Evolutionary conservation across 2,329 filamentous ascomycete species (phyloP).

Genomic region (Uncinocarpus reesii): DNA sequence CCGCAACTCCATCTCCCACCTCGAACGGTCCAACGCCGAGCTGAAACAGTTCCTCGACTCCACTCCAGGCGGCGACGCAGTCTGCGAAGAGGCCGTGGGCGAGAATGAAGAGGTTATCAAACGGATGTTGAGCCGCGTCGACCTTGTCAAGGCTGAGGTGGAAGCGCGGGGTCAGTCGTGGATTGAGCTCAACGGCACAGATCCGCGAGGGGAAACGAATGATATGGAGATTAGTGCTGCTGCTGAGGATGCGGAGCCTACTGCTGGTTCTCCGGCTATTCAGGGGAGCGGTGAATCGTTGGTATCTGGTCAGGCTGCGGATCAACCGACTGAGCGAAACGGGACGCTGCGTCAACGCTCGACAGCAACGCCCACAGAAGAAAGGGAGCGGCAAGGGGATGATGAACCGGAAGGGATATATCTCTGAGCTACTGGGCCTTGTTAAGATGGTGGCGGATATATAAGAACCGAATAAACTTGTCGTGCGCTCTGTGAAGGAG

Average conservation of each 20-base stretch:
- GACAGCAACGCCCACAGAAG: not conserved
- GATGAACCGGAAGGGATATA: conserved; percentile 23
- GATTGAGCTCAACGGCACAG: conserved; percentile 27
- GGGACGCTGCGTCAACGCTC: not conserved
- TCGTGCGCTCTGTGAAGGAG: no score
- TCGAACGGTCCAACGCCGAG: conserved; percentile 48
- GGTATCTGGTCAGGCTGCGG: not conserved
- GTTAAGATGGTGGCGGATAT: not conserved
- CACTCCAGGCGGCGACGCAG: conserved; percentile 33
- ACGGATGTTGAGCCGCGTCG: conserved; percentile 47
- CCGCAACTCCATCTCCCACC: conserved; percentile 49
- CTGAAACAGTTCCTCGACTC: conserved; percentile 41
- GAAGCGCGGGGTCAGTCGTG: conserved; percentile 47
- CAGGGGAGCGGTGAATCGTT: not conserved
- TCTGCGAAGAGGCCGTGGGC: conserved; percentile 46
- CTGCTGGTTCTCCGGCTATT: not conserved
- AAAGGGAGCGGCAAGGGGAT: not conserved
- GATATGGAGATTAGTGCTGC: conserved; percentile 4
- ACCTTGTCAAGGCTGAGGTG: conserved; percentile 42
- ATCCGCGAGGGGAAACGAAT: conserved; percentile 1
- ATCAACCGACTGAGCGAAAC: not conserved
- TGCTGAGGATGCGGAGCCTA: not conserved
- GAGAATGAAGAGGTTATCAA: conserved; percentile 50
- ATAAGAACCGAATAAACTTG: no score
- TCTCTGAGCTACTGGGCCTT: conserved; percentile 21